Conservation (phyloP, 805 yeast genomes). For the Tetrapisispora iriomotensis region DNA sequence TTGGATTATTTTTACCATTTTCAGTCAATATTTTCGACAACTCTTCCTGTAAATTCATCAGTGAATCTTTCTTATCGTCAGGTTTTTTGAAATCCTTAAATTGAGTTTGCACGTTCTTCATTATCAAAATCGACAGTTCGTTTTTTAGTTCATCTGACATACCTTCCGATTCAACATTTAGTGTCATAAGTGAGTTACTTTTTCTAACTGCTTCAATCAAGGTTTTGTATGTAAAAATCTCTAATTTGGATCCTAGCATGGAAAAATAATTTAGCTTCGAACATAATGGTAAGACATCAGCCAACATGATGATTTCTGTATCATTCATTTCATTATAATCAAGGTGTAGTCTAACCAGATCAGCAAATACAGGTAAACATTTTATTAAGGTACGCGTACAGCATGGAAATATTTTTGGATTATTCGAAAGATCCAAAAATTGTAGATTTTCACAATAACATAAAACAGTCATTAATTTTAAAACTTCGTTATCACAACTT, state of each 20-base stretch:
- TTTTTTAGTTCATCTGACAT: slow-evolving; percentile 53
- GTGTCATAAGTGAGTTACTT: slow-evolving; percentile 50
- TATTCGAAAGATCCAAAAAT: slow-evolving; percentile 71
- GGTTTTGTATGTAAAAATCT: slow-evolving; percentile 52
- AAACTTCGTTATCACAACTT: slow-evolving; percentile 24
- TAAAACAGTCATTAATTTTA: slow-evolving; percentile 36
- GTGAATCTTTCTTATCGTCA: slow-evolving; percentile 26
- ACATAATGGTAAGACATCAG: slow-evolving; percentile 66
- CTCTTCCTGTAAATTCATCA: slow-evolving; percentile 50
- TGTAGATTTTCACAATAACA: slow-evolving; percentile 49
- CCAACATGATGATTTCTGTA: slow-evolving; percentile 47
- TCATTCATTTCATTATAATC: slow-evolving; percentile 57
- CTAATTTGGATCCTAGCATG: slow-evolving; percentile 54
- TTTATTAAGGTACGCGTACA: slow-evolving; percentile 43
- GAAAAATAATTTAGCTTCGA: slow-evolving; percentile 56
- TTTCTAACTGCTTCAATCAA: slow-evolving; percentile 56
- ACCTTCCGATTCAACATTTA: slow-evolving; percentile 54
- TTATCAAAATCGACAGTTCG: slow-evolving; percentile 62
- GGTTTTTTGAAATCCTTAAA: slow-evolving; percentile 23
- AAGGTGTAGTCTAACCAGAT: slow-evolving; percentile 55
- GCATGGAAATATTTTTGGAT: slow-evolving; percentile 57
- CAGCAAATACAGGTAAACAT: slow-evolving; percentile 61
- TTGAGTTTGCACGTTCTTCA: slow-evolving; percentile 67
- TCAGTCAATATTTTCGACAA: slow-evolving; percentile 34
- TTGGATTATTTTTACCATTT: slow-evolving; percentile 18